Base-by-base conservation (phyloP, 2,329 filamentous ascomycete genomes). In the Diaporthe aspalathi region DNA sequence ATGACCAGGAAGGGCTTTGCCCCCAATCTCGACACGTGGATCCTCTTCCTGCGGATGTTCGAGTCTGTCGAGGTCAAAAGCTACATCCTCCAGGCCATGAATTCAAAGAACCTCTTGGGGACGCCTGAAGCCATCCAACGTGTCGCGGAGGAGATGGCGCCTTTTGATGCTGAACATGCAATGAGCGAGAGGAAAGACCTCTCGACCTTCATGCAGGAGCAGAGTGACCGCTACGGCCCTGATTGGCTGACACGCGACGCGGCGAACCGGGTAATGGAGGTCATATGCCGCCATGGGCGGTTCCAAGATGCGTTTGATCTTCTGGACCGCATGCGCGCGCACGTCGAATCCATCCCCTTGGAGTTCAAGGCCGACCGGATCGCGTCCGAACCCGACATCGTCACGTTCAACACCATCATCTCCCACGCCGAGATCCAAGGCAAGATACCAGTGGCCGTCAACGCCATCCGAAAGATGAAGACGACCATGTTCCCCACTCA, bases 61-160 rank as follows among this genome's bases (percentile, higher is more conserved):
- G 87, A 89, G 78, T 87, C 86, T 14, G 89, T 91, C 76, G 85
- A 88, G n/a, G 83, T 85, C 63, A 81, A 82, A 66, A 81, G 83
- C 29, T 83, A 85, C 74, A 78, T 86, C 38, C 76, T 88, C 38
- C 80, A 82, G 16, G 79, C 80, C 70, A 88, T 88, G 85, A 79
- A 84, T 68, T 77, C 81, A 45, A 79, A 82, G 22, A 83, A 83
- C 29, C 79, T 87, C 62, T 79, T 88, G 50, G 76, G 80, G 9
- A 79, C 82, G 29, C 77, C 78, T 0, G 74, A 75, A 0, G 81
- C 81, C 1, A 77, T 82, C 9, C 79, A 78, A 9, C 77, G 77
- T 12, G 78, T 88, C 29, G 83, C 85, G 4, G 74, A 75, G 14
- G 79, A 83, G 54, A 84, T 87, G 82, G 84, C 82, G 9, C 73